Base-by-base conservation (phyloP, 2,329 filamentous ascomycete species). In the Bipolaris bicolor region DNA sequence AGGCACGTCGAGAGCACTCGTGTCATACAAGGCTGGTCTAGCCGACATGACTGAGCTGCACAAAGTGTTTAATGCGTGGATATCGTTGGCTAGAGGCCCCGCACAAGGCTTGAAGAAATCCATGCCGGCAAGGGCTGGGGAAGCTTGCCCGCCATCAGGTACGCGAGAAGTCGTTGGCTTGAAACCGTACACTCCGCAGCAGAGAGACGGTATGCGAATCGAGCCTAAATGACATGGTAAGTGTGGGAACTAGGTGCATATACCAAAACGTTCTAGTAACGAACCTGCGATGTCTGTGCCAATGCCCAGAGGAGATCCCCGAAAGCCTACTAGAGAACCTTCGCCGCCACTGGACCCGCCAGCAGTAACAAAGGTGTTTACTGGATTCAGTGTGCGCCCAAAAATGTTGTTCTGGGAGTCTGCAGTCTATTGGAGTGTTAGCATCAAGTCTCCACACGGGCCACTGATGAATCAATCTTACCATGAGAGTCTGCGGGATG, bases 331-430 rank as follows among this genome's bases (percentile, higher is more conserved):
- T 1, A 90, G 78, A 0, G 87, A 86, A 3, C 82, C 81, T 69
- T 90, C 88, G 44, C 88, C 88, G 3, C 87, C 87, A 0, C 84
- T 87, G 46, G 81, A 85, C 11, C 87, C 87, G 26, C 88, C 88
- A 24, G 82, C 82, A 0, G 85, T 88, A 1, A 84, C 77, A 1
- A 67, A 68, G n/a, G 83, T 81, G 63, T 88, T 87, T 6, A 74
- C 75, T 0, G 88, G 87, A 67, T 87, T 88, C 24, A 84, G 66
- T 0, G 84, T 86, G 11, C 84, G 79, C 5, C 86, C 87, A 64
- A 85, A 84, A 3, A 84, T 77, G 62, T 87, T 86, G 74, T 88
- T 89, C n/a, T 86, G 82, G 1, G 79, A 83, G 66, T 88, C 86
- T 5, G 34, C 49, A 52, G 26, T 61, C 67, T 83, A 68, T 2